These are phyloP conservation scores for Xylaria grammica DNA, from an alignment of 495 filamentous ascomycete species.

Conservation along the genomic window DNA sequence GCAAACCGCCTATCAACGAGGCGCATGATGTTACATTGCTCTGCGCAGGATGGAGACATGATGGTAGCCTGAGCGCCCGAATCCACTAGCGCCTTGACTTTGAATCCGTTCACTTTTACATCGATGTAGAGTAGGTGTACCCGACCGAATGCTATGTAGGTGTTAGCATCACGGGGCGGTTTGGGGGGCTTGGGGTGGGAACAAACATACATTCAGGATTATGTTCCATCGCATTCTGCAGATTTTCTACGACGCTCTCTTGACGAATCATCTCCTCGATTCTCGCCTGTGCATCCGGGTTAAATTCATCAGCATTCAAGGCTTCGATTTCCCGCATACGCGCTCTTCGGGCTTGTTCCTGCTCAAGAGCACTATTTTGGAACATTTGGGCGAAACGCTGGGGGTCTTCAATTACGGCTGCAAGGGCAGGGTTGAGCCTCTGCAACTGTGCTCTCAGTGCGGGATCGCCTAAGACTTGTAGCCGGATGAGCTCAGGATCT, in stretches of 20 bases:
- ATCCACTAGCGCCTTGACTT: constrained; percentile 96
- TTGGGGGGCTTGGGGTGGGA: neutral
- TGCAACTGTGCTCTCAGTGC: constrained; percentile 69
- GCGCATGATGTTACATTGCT: constrained; percentile 93
- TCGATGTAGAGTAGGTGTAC: constrained; percentile 97
- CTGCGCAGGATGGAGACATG: constrained; percentile 93
- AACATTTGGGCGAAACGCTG: constrained; percentile 74
- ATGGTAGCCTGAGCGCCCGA: constrained; percentile 98
- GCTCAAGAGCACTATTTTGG: constrained; percentile 65
- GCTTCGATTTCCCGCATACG: constrained; percentile 76
- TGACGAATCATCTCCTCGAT: constrained; percentile 97
- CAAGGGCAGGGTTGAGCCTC: constrained; percentile 74
- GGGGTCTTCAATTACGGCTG: constrained; percentile 76
- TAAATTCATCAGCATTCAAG: constrained; percentile 91
- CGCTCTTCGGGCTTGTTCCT: constrained; percentile 71
- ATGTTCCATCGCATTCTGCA: constrained; percentile 94
- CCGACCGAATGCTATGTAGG: constrained; percentile 77
- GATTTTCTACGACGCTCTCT: constrained; percentile 89
- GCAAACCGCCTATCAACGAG: constrained; percentile 91
- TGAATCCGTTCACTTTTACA: constrained; percentile 89
- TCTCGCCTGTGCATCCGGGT: constrained; percentile 84
- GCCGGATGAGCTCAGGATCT: constrained; percentile 82
- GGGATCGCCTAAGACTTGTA: constrained; percentile 82
- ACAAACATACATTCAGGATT: constrained; percentile 82
- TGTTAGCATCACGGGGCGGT: constrained; percentile 14